Evolutionary conservation across 129 eudicot species (phyloP).

Genomic region (Tagetes erecta): DNA sequence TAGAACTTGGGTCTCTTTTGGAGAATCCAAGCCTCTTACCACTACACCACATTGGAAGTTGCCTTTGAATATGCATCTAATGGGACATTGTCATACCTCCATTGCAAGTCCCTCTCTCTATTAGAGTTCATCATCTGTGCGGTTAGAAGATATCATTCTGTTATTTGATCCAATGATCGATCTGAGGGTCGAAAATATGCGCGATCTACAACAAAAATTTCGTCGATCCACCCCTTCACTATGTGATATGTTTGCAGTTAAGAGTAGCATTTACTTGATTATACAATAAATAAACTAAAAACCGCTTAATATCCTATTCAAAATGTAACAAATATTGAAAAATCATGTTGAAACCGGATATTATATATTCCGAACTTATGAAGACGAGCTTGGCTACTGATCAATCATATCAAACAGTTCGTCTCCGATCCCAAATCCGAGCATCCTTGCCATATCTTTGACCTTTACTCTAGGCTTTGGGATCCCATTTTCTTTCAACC

Average conservation of each 20-base stretch:
- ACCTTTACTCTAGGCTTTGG: slow-evolving; percentile 79
- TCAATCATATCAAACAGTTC: slow-evolving; percentile 86
- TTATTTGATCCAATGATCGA: too few relatives aligned
- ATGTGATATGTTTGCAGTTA: not conserved
- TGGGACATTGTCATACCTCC: too few relatives aligned
- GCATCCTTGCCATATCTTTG: slow-evolving; percentile 94
- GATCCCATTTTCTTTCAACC: slow-evolving; percentile 75
- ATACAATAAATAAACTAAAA: not conserved
- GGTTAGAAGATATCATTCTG: too few relatives aligned
- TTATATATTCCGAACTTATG: slow-evolving; percentile 1
- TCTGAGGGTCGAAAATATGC: too few relatives aligned
- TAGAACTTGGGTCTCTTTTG: too few relatives aligned
- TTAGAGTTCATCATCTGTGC: too few relatives aligned
- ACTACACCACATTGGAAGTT: too few relatives aligned
- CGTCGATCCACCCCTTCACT: too few relatives aligned
- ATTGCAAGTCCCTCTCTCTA: too few relatives aligned
- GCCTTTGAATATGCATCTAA: too few relatives aligned
- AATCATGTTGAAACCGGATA: not conserved
- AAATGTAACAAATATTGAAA: not conserved
- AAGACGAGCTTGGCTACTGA: slow-evolving; percentile 28
- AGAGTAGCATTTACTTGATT: not conserved
- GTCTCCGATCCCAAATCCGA: slow-evolving; percentile 93
- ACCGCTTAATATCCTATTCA: not conserved
- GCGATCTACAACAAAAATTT: too few relatives aligned
- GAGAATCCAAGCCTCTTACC: too few relatives aligned